Evolutionary conservation across 371 early-diverging fungal genomes (phyloP).

Genomic region (Apophysomyces elegans): DNA sequence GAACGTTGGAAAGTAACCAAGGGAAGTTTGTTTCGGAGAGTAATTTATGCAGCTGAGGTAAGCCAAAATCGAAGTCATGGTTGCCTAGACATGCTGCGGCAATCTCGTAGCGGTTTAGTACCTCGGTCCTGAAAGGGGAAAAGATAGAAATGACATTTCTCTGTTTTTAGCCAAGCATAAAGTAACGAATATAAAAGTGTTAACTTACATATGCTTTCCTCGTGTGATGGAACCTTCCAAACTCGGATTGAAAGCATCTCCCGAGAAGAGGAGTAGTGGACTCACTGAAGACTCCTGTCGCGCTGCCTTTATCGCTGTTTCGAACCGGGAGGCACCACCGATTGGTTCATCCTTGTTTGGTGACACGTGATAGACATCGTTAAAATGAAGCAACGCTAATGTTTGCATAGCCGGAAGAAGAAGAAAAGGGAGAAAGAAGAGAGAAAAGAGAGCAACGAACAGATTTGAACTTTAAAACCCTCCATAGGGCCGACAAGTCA

Average conservation of each 20-base stretch:
- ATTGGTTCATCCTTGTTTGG: slow-evolving; percentile 57
- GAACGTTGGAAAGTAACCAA: slow-evolving; percentile 67
- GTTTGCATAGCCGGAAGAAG: slow-evolving; percentile 11
- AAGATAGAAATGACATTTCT: too few species aligned
- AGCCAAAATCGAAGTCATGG: slow-evolving; percentile 74
- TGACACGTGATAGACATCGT: slow-evolving; percentile 65
- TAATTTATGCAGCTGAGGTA: slow-evolving; percentile 51
- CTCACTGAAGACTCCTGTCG: slow-evolving; percentile 17
- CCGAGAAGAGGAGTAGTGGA: slow-evolving; percentile 59
- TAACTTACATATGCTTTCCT: slow-evolving; percentile 59
- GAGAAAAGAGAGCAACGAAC: slow-evolving; percentile 11
- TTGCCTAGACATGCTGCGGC: slow-evolving; percentile 66
- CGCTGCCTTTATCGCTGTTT: slow-evolving; percentile 33
- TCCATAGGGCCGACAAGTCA: neutral
- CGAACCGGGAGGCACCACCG: slow-evolving; percentile 67
- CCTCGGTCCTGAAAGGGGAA: slow-evolving; percentile 31
- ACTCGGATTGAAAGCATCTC: slow-evolving; percentile 68
- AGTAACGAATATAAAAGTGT: neutral
- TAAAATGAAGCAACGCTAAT: slow-evolving; percentile 56
- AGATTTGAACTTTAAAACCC: slow-evolving; percentile 5
- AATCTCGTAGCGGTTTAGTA: slow-evolving; percentile 54
- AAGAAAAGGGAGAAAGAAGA: slow-evolving; percentile 9
- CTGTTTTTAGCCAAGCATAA: neutral
- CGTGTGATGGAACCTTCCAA: slow-evolving; percentile 64
- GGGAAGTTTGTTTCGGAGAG: slow-evolving; percentile 57